Conservation (phyloP, 2,329 filamentous ascomycete species). For the Cercospora zeina region DNA sequence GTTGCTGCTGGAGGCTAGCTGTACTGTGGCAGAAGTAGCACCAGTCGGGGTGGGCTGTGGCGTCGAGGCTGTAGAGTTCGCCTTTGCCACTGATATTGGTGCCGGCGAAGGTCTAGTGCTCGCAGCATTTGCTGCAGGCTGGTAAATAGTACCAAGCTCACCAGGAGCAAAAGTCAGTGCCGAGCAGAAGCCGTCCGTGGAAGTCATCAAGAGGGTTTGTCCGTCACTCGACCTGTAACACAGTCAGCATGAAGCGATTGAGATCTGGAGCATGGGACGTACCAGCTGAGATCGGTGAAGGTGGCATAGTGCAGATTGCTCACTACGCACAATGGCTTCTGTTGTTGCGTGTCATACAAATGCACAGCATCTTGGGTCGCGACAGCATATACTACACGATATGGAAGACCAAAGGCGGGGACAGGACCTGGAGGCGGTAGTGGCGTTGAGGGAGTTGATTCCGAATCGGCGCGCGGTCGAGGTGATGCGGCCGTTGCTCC, state of each 20-base stretch:
- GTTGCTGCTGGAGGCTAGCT: slow-evolving; percentile 19
- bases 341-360: slow-evolving; percentile 95
- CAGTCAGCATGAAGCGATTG: slow-evolving; percentile 26
- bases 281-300: slow-evolving; percentile 96
- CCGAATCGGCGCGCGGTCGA: slow-evolving; percentile 51
- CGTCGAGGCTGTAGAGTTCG: slow-evolving; percentile 44
- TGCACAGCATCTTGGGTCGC: slow-evolving; percentile 94
- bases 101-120: slow-evolving; percentile 43
- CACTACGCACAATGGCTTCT: slow-evolving; percentile 87
- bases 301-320: slow-evolving; percentile 97
- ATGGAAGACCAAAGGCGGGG: slow-evolving; percentile 79
- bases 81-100: slow-evolving; percentile 44
- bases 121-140: slow-evolving; percentile 57
- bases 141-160: slow-evolving; percentile 81
- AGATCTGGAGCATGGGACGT: slow-evolving; percentile 42
- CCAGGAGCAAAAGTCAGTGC: slow-evolving; percentile 79
- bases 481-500: slow-evolving; percentile 56
- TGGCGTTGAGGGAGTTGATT: slow-evolving; percentile 56
- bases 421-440: slow-evolving; percentile 48
- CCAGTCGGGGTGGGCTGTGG: slow-evolving; percentile 42
- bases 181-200: slow-evolving; percentile 96
- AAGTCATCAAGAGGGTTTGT: slow-evolving; percentile 84
- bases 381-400: slow-evolving; percentile 94
- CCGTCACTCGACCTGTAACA: slow-evolving; percentile 69
- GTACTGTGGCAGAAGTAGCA: slow-evolving; percentile 21